phyloP scores from a whole-genome alignment of 768 basidiomycete species.

The Trametes villosa region DNA sequence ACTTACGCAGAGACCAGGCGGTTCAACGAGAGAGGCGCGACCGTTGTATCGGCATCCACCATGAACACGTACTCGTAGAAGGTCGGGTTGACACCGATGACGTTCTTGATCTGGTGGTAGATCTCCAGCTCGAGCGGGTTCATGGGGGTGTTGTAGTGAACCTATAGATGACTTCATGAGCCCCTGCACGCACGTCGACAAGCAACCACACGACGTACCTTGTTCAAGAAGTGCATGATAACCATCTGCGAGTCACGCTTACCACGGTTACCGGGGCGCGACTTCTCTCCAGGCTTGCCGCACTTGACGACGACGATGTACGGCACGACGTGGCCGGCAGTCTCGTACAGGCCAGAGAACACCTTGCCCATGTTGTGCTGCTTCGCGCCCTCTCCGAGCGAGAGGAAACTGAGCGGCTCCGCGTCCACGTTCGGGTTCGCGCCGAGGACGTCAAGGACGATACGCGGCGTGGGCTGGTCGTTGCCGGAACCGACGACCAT shows the following conservation, averaged over 20 bases:
- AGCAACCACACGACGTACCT: too few relatives aligned
- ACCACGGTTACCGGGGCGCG: slow-evolving; percentile 94
- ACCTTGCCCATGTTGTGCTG: slow-evolving; percentile 99
- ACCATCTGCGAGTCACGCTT: slow-evolving; percentile 98
- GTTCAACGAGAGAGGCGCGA: slow-evolving; percentile 85
- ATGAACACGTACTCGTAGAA: slow-evolving; percentile 97
- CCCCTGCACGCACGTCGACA: too few relatives aligned
- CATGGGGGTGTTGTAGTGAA: slow-evolving; percentile 97
- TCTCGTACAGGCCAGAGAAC: slow-evolving; percentile 95
- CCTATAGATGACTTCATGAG: slow-evolving; percentile 49
- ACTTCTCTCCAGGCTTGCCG: slow-evolving; percentile 93
- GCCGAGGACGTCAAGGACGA: slow-evolving; percentile 95
- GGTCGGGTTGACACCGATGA: slow-evolving; percentile 97
- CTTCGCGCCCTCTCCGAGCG: slow-evolving; percentile 91
- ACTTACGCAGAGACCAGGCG: slow-evolving; percentile 92
- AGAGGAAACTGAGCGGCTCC: slow-evolving; percentile 92
- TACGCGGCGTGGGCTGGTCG: slow-evolving; percentile 93
- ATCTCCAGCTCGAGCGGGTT: slow-evolving; percentile 96
- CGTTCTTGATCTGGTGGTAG: slow-evolving; percentile 99
- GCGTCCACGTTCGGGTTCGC: slow-evolving; percentile 92
- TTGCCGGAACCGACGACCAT: slow-evolving; percentile 98
- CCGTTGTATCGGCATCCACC: slow-evolving; percentile 94
- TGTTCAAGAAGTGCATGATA: slow-evolving; percentile 97
- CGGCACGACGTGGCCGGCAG: slow-evolving; percentile 92
- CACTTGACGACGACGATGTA: slow-evolving; percentile 92